Percentiles rank a stretch among this genome's conserved stretches.
phyloP scores from a whole-genome alignment of 2,329 filamentous ascomycete genomes.

The Fusarium floridanum region DNA sequence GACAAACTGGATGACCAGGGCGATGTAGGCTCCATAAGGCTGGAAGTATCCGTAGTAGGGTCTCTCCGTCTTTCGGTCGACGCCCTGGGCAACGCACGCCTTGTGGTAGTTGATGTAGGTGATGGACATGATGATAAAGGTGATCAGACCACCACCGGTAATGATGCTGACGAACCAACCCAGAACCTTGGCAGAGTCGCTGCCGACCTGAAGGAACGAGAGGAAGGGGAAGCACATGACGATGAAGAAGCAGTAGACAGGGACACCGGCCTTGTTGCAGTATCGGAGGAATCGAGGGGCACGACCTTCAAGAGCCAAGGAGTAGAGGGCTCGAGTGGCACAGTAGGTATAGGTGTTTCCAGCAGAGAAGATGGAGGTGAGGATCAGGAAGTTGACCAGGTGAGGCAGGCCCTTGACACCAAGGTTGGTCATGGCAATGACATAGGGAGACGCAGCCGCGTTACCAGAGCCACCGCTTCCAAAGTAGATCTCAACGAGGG shows the following conservation, averaged over 20 bases:
- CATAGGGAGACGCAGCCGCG: slow-evolving; percentile 62
- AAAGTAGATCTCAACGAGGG: slow-evolving; percentile 65
- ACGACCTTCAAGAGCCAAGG: slow-evolving; percentile 62
- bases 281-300: slow-evolving; percentile 65
- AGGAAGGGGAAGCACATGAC: slow-evolving; percentile 66
- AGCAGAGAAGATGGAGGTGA: slow-evolving; percentile 52
- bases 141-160: slow-evolving; percentile 69
- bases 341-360: slow-evolving; percentile 58
- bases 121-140: slow-evolving; percentile 67
- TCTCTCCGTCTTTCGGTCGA: slow-evolving; percentile 64
- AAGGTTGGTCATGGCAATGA: slow-evolving; percentile 62
- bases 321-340: slow-evolving; percentile 62
- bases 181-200: slow-evolving; percentile 61
- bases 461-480: slow-evolving; percentile 50
- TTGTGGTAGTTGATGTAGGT: slow-evolving; percentile 62
- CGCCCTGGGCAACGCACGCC: slow-evolving; percentile 64
- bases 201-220: slow-evolving; percentile 63
- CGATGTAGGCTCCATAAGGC: slow-evolving; percentile 58
- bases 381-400: slow-evolving; percentile 66
- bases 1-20: slow-evolving; percentile 54
- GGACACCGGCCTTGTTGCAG: slow-evolving; percentile 71
- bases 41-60: slow-evolving; percentile 65
- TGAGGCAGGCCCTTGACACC: slow-evolving; percentile 65
- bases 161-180: slow-evolving; percentile 67
- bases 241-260: slow-evolving; percentile 67